Evolutionary conservation across 1,284 basidiomycete species (phyloP).

Genomic region (Leccinum huronense): DNA sequence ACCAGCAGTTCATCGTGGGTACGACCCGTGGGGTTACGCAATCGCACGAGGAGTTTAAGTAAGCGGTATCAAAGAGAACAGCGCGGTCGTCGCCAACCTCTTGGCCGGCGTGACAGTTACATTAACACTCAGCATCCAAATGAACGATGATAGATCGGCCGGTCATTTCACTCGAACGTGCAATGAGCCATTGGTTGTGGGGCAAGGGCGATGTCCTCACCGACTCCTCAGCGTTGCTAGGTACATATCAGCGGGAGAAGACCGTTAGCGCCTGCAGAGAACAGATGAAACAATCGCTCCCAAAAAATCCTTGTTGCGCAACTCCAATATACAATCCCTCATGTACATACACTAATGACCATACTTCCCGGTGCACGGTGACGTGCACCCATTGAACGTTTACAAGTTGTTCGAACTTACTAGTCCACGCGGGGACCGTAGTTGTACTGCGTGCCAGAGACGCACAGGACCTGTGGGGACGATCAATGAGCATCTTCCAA

Average conservation of each 20-base stretch:
- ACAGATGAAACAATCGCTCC: neutral
- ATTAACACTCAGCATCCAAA: neutral
- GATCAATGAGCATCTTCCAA: neutral
- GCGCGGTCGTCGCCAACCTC: neutral
- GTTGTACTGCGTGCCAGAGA: neutral
- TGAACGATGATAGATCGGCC: neutral
- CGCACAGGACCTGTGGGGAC: neutral
- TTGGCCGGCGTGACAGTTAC: neutral
- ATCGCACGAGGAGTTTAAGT: neutral
- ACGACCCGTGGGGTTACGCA: constrained; percentile 31
- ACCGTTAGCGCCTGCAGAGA: neutral
- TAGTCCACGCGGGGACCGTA: neutral
- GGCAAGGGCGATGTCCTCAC: neutral
- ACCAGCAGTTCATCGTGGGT: constrained; percentile 39
- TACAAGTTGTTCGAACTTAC: neutral
- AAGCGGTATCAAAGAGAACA: neutral
- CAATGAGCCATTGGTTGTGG: neutral
- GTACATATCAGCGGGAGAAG: too few species aligned
- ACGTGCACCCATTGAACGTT: neutral
- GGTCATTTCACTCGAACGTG: neutral
- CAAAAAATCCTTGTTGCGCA: neutral
- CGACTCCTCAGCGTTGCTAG: neutral
- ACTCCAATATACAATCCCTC: neutral
- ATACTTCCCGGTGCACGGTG: neutral
- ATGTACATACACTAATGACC: neutral